Evolutionary conservation across 2,329 filamentous ascomycete genomes (phyloP).

Genomic region (Colletotrichum trifolii): DNA sequence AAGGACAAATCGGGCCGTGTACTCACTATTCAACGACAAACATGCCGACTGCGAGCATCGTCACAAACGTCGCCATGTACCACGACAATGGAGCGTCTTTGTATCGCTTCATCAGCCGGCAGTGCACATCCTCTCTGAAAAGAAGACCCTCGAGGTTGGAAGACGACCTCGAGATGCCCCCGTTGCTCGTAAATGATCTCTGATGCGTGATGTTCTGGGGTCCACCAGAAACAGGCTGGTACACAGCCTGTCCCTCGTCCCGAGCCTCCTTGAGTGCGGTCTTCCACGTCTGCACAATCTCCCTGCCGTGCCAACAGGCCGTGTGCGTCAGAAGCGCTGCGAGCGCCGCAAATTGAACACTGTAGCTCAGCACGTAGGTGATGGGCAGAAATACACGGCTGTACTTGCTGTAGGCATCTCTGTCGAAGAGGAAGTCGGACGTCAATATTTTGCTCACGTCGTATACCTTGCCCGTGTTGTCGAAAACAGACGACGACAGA

Average conservation of each 20-base stretch:
- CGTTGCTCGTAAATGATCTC: constrained; percentile 30
- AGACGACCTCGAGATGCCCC: constrained; percentile 48
- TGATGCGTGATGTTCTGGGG: constrained; percentile 29
- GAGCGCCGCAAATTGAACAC: constrained; percentile 85
- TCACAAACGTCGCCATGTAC: constrained; percentile 81
- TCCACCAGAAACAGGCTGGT: constrained; percentile 60
- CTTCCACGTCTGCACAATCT: constrained; percentile 83
- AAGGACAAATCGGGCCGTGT: background rate
- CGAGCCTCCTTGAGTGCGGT: constrained; percentile 73
- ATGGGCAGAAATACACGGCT: constrained; percentile 87
- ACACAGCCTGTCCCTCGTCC: constrained; percentile 60
- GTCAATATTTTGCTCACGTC: constrained; percentile 85
- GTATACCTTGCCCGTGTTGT: constrained; percentile 84
- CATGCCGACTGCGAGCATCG: constrained; percentile 82
- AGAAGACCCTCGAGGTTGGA: constrained; percentile 66
- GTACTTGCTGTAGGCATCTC: constrained; percentile 80
- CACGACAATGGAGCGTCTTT: constrained; percentile 83
- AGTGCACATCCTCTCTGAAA: constrained; percentile 83
- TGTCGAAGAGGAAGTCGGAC: constrained; percentile 80
- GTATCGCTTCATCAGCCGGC: constrained; percentile 84
- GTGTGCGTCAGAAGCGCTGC: constrained; percentile 85
- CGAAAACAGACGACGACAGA: constrained; percentile 84
- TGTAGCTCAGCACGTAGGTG: constrained; percentile 88
- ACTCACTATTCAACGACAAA: constrained; percentile 87
- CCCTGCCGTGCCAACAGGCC: constrained; percentile 83